phyloP scores from a whole-genome alignment of 495 filamentous ascomycete genomes.

The Hyaloscypha variabilis region DNA sequence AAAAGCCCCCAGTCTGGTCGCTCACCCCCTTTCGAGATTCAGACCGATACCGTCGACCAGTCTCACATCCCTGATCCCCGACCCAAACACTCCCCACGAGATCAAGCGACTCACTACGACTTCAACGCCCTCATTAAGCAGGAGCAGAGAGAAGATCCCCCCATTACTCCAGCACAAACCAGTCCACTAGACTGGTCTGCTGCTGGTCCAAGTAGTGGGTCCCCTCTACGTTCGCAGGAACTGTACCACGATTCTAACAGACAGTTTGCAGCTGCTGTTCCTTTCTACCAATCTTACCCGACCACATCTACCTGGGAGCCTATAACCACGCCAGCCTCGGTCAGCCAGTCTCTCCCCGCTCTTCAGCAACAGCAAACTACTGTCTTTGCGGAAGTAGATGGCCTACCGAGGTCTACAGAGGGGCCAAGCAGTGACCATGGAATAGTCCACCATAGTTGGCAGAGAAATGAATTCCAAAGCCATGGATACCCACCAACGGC shows the following conservation, averaged over 20 bases:
- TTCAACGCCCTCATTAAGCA: constrained; percentile 25
- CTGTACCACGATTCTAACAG: constrained; percentile 22
- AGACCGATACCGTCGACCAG: constrained; percentile 20
- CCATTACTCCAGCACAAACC: constrained; percentile 8
- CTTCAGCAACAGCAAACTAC: not conserved
- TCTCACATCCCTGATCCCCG: constrained; percentile 21
- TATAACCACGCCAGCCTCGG: not conserved
- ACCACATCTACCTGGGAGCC: constrained; percentile 11
- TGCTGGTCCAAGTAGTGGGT: constrained; percentile 23
- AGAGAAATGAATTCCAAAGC: not conserved
- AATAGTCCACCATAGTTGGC: not conserved
- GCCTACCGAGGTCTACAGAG: not conserved
- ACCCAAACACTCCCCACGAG: not conserved
- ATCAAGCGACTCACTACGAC: constrained; percentile 22
- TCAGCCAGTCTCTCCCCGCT: not conserved
- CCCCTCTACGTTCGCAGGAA: constrained; percentile 11
- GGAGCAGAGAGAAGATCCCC: constrained; percentile 2
- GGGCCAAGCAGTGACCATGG: not conserved
- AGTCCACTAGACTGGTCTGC: constrained; percentile 22
- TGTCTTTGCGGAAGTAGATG: not conserved
- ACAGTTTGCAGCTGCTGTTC: constrained; percentile 18
- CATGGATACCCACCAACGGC: not conserved
- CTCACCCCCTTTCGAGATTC: constrained; percentile 5
- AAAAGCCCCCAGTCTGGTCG: not conserved
- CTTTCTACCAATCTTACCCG: constrained; percentile 12